Percentiles rank a stretch among this genome's conserved stretches.
Evolutionary conservation across 345 rosid genomes (phyloP).

Genomic region (Brassica cretica): DNA sequence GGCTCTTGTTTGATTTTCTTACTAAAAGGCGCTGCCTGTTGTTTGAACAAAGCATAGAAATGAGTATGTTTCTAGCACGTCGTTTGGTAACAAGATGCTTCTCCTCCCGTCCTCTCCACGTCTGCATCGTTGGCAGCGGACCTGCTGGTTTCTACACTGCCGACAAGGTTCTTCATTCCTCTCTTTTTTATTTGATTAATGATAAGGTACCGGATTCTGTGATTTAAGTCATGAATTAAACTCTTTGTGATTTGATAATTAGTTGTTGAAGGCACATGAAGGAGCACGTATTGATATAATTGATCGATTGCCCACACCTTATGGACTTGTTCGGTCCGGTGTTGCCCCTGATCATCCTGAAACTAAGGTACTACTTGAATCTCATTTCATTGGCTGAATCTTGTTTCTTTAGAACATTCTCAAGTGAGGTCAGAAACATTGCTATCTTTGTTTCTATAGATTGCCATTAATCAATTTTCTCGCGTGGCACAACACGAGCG

Average conservation of each 20-base stretch:
- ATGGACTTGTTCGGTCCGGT: slow-evolving; percentile 91
- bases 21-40: no score
- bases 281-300: slow-evolving; percentile 68
- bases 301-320: slow-evolving; percentile 90
- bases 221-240: not conserved
- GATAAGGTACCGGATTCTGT: not conserved
- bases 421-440: slow-evolving; percentile 2
- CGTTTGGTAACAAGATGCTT: slow-evolving; percentile 47
- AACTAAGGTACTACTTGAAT: slow-evolving; percentile 59
- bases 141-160: slow-evolving; percentile 93
- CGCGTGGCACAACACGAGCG: slow-evolving; percentile 65
- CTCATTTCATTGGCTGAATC: not conserved
- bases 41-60: not conserved
- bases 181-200: not conserved
- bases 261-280: slow-evolving; percentile 75
- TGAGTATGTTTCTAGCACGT: slow-evolving; percentile 43
- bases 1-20: no score
- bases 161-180: slow-evolving; percentile 56
- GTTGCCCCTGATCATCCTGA: slow-evolving; percentile 98
- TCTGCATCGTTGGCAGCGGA: slow-evolving; percentile 89
- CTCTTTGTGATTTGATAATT: not conserved
- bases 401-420: slow-evolving; percentile 20
- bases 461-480: slow-evolving; percentile 82
- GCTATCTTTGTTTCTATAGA: slow-evolving; percentile 45
- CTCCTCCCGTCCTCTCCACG: slow-evolving; percentile 65